Conservation (phyloP, 2,329 filamentous ascomycete species). For the Diaporthe australafricana region DNA sequence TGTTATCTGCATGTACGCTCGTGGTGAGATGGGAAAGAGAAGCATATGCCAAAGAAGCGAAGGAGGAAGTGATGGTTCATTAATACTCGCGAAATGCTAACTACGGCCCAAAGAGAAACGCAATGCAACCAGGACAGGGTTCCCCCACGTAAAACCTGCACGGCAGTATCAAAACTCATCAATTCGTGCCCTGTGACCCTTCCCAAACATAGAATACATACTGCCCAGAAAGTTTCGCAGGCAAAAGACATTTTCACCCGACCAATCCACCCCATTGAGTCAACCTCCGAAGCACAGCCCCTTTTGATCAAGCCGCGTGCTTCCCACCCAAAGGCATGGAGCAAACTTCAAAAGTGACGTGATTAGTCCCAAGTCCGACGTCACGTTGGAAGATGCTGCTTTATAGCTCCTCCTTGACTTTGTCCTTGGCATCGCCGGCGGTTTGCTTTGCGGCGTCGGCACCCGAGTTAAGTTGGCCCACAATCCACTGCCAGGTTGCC, state of each 20-base stretch:
- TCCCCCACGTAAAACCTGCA: constrained; percentile 10
- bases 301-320: neutral
- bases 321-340: neutral
- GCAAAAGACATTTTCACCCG: neutral
- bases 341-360: neutral
- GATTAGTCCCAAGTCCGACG: neutral
- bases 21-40: neutral
- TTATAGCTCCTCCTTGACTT: constrained; percentile 63
- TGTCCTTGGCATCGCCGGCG: constrained; percentile 52
- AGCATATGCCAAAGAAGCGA: no score
- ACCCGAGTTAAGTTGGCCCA: constrained; percentile 60
- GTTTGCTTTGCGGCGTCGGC: constrained; percentile 61
- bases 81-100: neutral
- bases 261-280: neutral
- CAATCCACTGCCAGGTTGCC: constrained; percentile 63
- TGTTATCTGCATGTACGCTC: no score
- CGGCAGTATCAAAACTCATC: constrained; percentile 35
- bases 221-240: neutral
- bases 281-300: neutral
- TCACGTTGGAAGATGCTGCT: neutral
- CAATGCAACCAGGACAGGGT: constrained; percentile 18
- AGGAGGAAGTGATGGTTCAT: neutral
- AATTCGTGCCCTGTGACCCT: constrained; percentile 22
- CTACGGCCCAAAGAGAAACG: constrained; percentile 15
- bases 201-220: constrained; percentile 28